Base-by-base conservation (phyloP, 768 basidiomycete genomes). In the Porphyrellus cyaneotinctus region DNA sequence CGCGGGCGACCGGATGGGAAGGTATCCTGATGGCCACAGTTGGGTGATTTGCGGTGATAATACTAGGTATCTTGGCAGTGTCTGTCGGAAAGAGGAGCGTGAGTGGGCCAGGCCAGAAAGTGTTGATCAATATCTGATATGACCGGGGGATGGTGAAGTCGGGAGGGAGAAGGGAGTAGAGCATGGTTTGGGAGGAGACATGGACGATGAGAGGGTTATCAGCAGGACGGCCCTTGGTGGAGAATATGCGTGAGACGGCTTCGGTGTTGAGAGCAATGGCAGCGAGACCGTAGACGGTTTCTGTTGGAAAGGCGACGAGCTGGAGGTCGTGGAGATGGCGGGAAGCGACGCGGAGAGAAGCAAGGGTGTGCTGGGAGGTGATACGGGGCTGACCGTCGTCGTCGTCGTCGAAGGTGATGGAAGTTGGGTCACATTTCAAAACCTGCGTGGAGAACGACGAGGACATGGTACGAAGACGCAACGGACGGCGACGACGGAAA, bases 181-280 rank as follows among this genome's bases (percentile, higher is more conserved):
- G 82, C 97, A 98, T 98, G 35, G 75, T 61, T 20, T 78, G 70
- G 0, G 91, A 94, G 9, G 92, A 92, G 54, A 99, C 83, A 70
- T 99, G 97, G 23, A 97, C 89, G 76, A 99, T 99, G 49, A 99
- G 79, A 2, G 97, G 97, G 70, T 99, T 99, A 70, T 99, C 97
- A 5, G 88, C 74, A 8, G 97, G 97, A 48, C 97, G 80, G 35
- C 93, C 91, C 64, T 99, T 99, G 46, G 87, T 87, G 17, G 79
- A 69, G 70, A 93, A 99, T 61, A 99, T 94, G 60, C 78, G 78
- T 3, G 77, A 64, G 6, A 83, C 80, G 3, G 95, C 92, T 15
- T 70, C 57, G 9, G 78, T 57, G 60, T 83, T 73, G 41, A 92
- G 72, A 0, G 95, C 93, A 20, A 85, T 72, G 0, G 93, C 97